These are phyloP conservation scores for Angophora floribunda DNA, from an alignment of 345 rosid genomes.

Conservation along the genomic window DNA sequence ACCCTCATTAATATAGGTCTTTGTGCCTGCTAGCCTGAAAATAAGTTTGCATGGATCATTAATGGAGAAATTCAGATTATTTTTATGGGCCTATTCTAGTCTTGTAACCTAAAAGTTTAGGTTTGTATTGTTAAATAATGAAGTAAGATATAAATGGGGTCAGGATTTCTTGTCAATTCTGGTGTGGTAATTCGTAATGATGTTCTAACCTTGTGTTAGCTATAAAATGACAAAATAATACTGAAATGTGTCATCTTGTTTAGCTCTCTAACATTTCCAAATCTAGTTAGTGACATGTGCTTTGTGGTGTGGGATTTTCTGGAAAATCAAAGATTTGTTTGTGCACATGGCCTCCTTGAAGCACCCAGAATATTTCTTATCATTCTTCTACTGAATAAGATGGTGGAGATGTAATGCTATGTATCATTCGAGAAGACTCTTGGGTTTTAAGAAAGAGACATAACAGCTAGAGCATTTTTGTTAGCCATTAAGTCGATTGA, in stretches of 20 bases:
- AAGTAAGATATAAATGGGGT: background rate
- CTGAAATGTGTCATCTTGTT: background rate
- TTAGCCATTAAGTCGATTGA: background rate
- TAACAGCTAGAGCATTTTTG: background rate
- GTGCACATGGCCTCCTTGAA: background rate
- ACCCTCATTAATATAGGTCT: background rate
- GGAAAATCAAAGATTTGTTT: background rate
- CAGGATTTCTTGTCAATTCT: background rate
- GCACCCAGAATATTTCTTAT: background rate
- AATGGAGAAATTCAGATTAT: background rate
- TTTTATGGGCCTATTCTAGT: background rate
- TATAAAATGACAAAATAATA: background rate
- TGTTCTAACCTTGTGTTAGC: background rate
- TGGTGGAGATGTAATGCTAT: background rate
- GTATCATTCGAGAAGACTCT: background rate
- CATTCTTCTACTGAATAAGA: background rate
- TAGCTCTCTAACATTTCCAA: background rate
- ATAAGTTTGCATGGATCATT: background rate
- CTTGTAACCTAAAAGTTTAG: background rate
- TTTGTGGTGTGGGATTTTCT: background rate
- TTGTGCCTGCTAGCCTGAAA: background rate
- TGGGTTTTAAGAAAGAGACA: background rate
- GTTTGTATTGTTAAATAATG: background rate
- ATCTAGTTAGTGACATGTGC: background rate
- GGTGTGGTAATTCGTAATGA: background rate